phyloP scores from a whole-genome alignment of 139 green algal species.

The Chlorella sp. region DNA sequence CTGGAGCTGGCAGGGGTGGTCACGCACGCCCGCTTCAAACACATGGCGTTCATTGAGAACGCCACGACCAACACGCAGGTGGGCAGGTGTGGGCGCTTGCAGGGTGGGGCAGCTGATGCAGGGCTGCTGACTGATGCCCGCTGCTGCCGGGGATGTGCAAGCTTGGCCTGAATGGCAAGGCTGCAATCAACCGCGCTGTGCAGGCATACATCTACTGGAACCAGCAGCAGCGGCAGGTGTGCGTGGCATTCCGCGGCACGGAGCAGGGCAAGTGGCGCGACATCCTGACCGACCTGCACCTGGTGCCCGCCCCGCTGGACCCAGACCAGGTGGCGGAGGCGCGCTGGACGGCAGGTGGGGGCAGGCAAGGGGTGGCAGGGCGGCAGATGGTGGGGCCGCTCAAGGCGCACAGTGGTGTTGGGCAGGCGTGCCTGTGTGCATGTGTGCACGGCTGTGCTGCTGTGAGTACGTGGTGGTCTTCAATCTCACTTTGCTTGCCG shows the following conservation, averaged over 20 bases:
- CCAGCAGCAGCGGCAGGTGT: constrained; percentile 37
- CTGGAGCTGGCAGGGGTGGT: constrained; percentile 51
- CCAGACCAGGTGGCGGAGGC: constrained; percentile 31
- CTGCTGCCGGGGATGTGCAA: too few species aligned
- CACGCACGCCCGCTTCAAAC: constrained; percentile 48
- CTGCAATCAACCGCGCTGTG: too few species aligned
- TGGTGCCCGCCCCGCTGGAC: constrained; percentile 65
- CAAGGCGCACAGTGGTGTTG: too few species aligned
- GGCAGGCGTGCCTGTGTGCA: too few species aligned
- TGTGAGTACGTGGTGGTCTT: too few species aligned
- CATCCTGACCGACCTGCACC: constrained; percentile 76
- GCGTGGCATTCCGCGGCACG: constrained; percentile 83
- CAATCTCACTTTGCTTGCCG: too few species aligned
- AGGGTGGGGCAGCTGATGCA: too few species aligned
- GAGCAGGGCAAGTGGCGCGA: constrained; percentile 85
- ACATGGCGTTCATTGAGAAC: constrained; percentile 76
- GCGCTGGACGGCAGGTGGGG: not conserved
- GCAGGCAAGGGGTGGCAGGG: too few species aligned
- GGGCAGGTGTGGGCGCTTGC: not conserved
- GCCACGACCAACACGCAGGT: constrained; percentile 75
- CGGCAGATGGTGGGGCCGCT: too few species aligned
- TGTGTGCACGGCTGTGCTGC: too few species aligned
- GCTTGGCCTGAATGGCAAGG: too few species aligned
- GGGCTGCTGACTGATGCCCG: too few species aligned
- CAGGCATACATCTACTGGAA: constrained; percentile 63